Conservation (phyloP, 352 stramenopile genomes). For the Phytophthora citrophthora region DNA sequence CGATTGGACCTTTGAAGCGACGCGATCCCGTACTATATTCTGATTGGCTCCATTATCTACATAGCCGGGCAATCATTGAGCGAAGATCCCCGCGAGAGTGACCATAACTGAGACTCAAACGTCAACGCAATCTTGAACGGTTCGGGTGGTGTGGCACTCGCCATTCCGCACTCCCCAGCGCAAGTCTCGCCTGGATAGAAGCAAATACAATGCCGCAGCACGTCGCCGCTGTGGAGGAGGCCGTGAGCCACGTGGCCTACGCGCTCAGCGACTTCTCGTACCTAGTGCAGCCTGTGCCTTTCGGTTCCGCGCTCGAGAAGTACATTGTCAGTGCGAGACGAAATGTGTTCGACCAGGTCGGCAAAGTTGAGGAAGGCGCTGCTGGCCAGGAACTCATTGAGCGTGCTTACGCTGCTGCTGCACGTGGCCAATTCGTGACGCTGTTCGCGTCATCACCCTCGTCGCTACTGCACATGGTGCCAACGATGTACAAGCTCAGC, state of each 20-base stretch:
- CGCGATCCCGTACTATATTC: background rate
- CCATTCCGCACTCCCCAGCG: constrained; percentile 31
- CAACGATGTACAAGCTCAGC: constrained; percentile 95
- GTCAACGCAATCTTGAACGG: constrained; percentile 17
- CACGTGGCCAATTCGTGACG: constrained; percentile 87
- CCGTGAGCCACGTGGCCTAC: constrained; percentile 82
- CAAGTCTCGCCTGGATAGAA: constrained; percentile 7
- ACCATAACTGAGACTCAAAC: background rate
- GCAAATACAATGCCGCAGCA: constrained; percentile 26
- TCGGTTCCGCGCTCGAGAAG: constrained; percentile 64
- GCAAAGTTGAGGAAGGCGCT: constrained; percentile 54
- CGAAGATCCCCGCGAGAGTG: no score
- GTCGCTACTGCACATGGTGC: constrained; percentile 91
- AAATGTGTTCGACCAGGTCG: constrained; percentile 85
- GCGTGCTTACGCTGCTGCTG: constrained; percentile 62
- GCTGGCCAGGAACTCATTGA: constrained; percentile 72
- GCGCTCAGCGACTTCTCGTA: constrained; percentile 81
- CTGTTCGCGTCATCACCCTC: constrained; percentile 90
- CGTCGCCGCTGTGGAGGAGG: constrained; percentile 62
- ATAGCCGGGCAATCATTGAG: background rate
- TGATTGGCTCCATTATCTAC: constrained; percentile 13
- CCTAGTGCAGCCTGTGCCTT: constrained; percentile 70
- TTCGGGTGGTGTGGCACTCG: constrained; percentile 38
- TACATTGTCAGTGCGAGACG: constrained; percentile 75
- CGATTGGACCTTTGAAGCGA: constrained; percentile 19